Evolutionary conservation across 139 green algal genomes (phyloP).

Genomic region (Chlamydomonas urium): DNA sequence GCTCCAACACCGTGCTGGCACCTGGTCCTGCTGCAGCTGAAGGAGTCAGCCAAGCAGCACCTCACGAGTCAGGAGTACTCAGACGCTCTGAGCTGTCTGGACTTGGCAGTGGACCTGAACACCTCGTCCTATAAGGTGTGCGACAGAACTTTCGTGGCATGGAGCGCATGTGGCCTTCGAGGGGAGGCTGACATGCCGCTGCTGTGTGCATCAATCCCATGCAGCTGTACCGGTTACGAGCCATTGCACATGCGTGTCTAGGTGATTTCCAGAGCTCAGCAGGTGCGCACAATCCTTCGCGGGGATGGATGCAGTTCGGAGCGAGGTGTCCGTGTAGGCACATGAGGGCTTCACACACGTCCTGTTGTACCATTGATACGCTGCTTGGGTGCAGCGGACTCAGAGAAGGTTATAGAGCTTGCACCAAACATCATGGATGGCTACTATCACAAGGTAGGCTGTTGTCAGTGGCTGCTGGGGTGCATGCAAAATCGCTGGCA

Average conservation of each 20-base stretch:
- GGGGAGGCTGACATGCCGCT: neutral
- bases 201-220: too few relatives aligned
- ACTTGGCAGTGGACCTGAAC: constrained; percentile 39
- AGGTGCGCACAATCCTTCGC: neutral
- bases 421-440: constrained; percentile 42
- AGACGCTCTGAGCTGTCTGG: constrained; percentile 29
- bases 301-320: neutral
- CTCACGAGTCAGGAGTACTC: constrained; percentile 3
- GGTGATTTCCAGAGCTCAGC: constrained; percentile 3
- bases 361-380: neutral
- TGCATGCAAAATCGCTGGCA: neutral
- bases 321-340: neutral
- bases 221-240: constrained; percentile 40
- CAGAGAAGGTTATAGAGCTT: constrained; percentile 39
- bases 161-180: neutral
- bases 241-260: constrained; percentile 34
- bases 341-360: neutral
- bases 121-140: constrained; percentile 36
- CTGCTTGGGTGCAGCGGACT: constrained; percentile 17
- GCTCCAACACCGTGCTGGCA: neutral
- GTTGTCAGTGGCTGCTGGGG: neutral
- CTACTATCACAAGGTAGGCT: constrained; percentile 46
- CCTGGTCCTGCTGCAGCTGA: neutral
- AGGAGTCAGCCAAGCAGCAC: neutral
- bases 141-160: neutral